Base-by-base conservation (phyloP, 345 rosid species). In the Aethionema arabicum region DNA sequence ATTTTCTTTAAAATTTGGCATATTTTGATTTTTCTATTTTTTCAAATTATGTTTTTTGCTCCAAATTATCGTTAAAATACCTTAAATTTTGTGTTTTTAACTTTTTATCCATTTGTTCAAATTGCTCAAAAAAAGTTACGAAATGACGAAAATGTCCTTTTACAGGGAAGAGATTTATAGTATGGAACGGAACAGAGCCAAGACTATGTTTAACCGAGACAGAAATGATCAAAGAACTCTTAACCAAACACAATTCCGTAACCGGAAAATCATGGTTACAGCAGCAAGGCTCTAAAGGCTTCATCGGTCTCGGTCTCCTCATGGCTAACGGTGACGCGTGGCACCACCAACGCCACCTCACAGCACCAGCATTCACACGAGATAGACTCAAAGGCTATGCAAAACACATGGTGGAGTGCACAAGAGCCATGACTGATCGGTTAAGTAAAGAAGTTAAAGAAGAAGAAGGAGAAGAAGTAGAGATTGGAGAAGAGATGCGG, bases 191-290 rank as follows among this genome's bases (percentile, higher is more conserved):
- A 59, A 72, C 79, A 0, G 99, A 93, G 73, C 99, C 99, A 0
- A 66, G 99, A 72, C 75, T 93, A 76, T 90, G 96, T 49, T 39
- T 93, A 33, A 77, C 83, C 1, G 99, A 93, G 65, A 78, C 85
- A 0, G 92, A 84, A 15, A 42, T 90, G 84, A 93, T 90, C 33
- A 90, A 78, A 38, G 97, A 87, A 55, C 68, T 90, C 7, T 56
- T 93, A 6, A 72, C 86, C 0, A 93, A 85, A 73, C 78, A 87
- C 68, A 86, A 85, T 68, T 74, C 81, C 0, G 77, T 76, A 13
- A 79, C 96, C 0, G 99, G 99, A 0, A 93, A 84, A 63, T 90
- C 99, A 4, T 93, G 97, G 99, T 72, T 84, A 8, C 99, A 93
- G 27, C 97, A 83, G 40, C 87, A 93, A 66, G 99, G 99, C 4